These are phyloP conservation scores for Royoungia palumana DNA, from an alignment of 768 basidiomycete genomes.

Conservation along the genomic window DNA sequence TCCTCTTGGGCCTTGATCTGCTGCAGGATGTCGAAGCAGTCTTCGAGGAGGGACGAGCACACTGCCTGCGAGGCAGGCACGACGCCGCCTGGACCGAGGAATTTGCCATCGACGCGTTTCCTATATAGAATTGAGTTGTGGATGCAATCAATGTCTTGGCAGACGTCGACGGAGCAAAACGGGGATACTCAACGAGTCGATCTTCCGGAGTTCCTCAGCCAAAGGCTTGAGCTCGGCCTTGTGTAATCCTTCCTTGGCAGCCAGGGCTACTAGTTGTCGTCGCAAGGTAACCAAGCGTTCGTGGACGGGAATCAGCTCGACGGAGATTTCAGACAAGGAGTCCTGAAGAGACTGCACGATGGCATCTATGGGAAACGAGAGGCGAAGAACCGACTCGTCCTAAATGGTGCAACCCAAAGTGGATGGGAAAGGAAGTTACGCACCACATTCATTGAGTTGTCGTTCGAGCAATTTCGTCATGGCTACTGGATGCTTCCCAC, in stretches of 20 bases:
- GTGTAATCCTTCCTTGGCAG: slow-evolving; percentile 80
- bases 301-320: slow-evolving; percentile 88
- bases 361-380: slow-evolving; percentile 48
- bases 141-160: slow-evolving; percentile 12
- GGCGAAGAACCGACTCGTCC: not conserved
- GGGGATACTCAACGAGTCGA: slow-evolving; percentile 84
- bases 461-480: slow-evolving; percentile 87
- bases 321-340: slow-evolving; percentile 81
- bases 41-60: slow-evolving; percentile 89
- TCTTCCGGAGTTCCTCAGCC: slow-evolving; percentile 89
- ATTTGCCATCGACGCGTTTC: slow-evolving; percentile 94
- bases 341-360: slow-evolving; percentile 77
- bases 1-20: slow-evolving; percentile 95
- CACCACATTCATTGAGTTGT: slow-evolving; percentile 90
- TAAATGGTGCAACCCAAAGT: not conserved
- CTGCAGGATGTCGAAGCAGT: slow-evolving; percentile 93
- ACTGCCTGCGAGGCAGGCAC: slow-evolving; percentile 91
- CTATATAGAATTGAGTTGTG: slow-evolving; percentile 36
- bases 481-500: slow-evolving; percentile 79
- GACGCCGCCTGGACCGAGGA: slow-evolving; percentile 84
- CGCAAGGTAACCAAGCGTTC: slow-evolving; percentile 84
- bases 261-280: slow-evolving; percentile 83
- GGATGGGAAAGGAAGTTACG: slow-evolving; percentile 31
- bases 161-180: slow-evolving; percentile 25
- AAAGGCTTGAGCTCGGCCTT: slow-evolving; percentile 88